Conservation (phyloP, 2,329 filamentous ascomycete species). For the Aspergillus novoparasiticus region DNA sequence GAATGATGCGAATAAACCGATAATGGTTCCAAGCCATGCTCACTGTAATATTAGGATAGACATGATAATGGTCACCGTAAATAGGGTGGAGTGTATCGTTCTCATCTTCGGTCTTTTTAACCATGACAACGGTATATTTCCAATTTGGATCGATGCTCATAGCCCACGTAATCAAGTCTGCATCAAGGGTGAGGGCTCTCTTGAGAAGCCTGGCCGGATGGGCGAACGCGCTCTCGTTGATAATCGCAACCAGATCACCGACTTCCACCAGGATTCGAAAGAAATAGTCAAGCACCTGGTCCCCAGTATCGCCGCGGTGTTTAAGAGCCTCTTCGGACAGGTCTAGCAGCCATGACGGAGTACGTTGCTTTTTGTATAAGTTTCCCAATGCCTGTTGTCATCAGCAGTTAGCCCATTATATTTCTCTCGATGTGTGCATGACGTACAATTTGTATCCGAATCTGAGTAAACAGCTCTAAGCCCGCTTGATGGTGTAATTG, state of each 20-base stretch:
- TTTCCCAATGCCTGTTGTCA: slow-evolving; percentile 12
- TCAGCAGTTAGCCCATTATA: neutral
- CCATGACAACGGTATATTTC: slow-evolving; percentile 15
- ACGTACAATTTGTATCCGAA: slow-evolving; percentile 14
- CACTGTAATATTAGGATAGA: slow-evolving; percentile 21
- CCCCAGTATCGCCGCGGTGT: neutral
- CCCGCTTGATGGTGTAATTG: slow-evolving; percentile 12
- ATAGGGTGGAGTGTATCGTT: slow-evolving; percentile 3
- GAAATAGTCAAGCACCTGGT: slow-evolving; percentile 14
- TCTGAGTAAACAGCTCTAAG: slow-evolving; percentile 12
- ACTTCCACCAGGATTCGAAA: slow-evolving; percentile 15
- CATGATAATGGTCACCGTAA: slow-evolving; percentile 20
- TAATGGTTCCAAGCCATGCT: slow-evolving; percentile 27
- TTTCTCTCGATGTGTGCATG: no score
- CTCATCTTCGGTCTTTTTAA: neutral
- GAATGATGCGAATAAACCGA: slow-evolving; percentile 25
- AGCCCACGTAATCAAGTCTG: slow-evolving; percentile 16
- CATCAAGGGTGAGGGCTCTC: slow-evolving; percentile 17
- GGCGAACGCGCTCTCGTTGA: neutral
- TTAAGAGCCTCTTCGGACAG: slow-evolving; percentile 12
- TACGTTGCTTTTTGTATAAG: slow-evolving; percentile 14
- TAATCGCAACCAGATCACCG: slow-evolving; percentile 13
- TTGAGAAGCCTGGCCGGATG: slow-evolving; percentile 6
- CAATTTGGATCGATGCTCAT: slow-evolving; percentile 15
- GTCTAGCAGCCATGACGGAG: slow-evolving; percentile 10